Evolutionary conservation across 345 rosid genomes (phyloP).

Genomic region (Gossypium rotundifolium): DNA sequence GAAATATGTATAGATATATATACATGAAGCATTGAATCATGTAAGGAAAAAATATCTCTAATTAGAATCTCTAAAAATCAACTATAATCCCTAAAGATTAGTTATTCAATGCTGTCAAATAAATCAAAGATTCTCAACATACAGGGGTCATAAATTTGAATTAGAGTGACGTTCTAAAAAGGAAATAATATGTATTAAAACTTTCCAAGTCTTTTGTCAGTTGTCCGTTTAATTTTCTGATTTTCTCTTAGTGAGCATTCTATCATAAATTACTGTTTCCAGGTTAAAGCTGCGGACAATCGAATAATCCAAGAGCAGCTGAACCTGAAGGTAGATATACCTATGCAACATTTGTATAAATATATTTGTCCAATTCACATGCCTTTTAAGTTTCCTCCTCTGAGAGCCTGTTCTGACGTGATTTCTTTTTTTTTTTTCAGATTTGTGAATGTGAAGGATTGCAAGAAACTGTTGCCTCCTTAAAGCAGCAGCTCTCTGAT

Average conservation of each 20-base stretch:
- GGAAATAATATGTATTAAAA: background rate
- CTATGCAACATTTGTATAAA: background rate
- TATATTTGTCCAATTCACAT: background rate
- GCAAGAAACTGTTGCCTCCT: constrained; percentile 55
- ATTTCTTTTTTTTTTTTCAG: constrained; percentile 36
- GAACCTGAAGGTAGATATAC: constrained; percentile 58
- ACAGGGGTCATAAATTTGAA: constrained; percentile 8
- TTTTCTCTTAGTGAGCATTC: constrained; percentile 6
- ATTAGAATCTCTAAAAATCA: too few relatives aligned
- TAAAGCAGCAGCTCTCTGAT: constrained; percentile 70
- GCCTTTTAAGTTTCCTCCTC: background rate
- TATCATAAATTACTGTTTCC: constrained; percentile 15
- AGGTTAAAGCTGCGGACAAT: constrained; percentile 95
- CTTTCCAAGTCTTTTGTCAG: background rate
- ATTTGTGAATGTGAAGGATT: constrained; percentile 62
- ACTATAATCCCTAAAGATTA: too few relatives aligned
- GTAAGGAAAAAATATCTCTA: too few relatives aligned
- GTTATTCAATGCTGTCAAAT: too few relatives aligned
- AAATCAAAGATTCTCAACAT: too few relatives aligned
- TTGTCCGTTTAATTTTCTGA: background rate
- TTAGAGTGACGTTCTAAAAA: background rate
- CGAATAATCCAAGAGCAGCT: constrained; percentile 87
- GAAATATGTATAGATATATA: too few relatives aligned
- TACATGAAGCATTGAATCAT: too few relatives aligned
- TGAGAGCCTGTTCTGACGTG: constrained; percentile 20